These are phyloP conservation scores for Paraglomus brasilianum DNA, from an alignment of 192 early-diverging fungal genomes.

Conservation along the genomic window DNA sequence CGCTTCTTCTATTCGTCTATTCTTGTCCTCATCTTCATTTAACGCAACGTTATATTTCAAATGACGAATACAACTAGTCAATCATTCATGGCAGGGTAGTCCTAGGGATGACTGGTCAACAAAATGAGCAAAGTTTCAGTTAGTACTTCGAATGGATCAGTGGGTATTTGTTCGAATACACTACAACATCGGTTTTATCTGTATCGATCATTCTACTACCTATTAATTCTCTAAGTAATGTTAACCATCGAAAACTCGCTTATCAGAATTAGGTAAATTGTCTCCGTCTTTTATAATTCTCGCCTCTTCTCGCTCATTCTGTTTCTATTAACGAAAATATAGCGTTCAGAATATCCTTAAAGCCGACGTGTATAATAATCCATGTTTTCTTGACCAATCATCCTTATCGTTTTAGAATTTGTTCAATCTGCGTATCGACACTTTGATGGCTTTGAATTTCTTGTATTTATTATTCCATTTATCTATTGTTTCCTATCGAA, in stretches of 20 bases:
- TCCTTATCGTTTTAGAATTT: conserved; percentile 69
- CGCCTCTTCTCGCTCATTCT: conserved; percentile 39
- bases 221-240: conserved; percentile 89
- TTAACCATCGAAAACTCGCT: conserved; percentile 93
- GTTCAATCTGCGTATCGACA: conserved; percentile 71
- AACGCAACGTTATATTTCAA: conserved; percentile 45
- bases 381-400: conserved; percentile 84
- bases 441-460: conserved; percentile 96
- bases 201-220: conserved; percentile 90
- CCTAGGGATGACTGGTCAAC: conserved; percentile 74
- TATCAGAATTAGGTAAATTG: conserved; percentile 70
- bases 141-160: conserved; percentile 32
- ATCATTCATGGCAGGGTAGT: conserved; percentile 91
- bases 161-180: not conserved
- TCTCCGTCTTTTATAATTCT: conserved; percentile 54
- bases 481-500: conserved; percentile 83
- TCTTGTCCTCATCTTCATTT: conserved; percentile 38
- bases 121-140: conserved; percentile 13
- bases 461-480: conserved; percentile 95
- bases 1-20: not conserved
- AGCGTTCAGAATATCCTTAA: not conserved
- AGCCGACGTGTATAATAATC: too few species aligned
- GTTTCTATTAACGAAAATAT: conserved; percentile 31
- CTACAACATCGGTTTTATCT: not conserved
- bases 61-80: conserved; percentile 82